Percentiles rank a stretch among this genome's conserved stretches.
These are phyloP conservation scores for Priceomyces medius DNA, from an alignment of 805 yeast genomes.

Conservation along the genomic window DNA sequence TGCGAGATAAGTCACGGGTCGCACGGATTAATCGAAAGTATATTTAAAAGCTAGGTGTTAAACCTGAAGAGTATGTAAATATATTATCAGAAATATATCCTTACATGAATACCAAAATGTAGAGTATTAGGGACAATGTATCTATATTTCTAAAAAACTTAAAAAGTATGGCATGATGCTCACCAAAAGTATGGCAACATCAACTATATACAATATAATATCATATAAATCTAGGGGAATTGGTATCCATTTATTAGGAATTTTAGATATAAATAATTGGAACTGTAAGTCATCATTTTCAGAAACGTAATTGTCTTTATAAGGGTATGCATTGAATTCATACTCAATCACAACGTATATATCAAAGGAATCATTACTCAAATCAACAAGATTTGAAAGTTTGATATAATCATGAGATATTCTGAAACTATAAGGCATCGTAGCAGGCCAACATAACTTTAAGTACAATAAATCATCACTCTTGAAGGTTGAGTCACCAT, in stretches of 20 bases:
- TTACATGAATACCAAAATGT: no score
- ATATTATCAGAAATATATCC: no score
- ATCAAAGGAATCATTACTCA: constrained; percentile 14
- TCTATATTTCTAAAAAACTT: no score
- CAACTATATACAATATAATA: constrained; percentile 26
- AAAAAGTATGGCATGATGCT: not conserved
- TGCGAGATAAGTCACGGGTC: no score
- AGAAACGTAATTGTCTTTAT: constrained; percentile 8
- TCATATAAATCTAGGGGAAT: constrained; percentile 34
- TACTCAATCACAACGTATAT: constrained; percentile 24
- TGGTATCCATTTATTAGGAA: constrained; percentile 27
- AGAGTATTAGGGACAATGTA: no score
- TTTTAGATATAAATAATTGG: constrained; percentile 25
- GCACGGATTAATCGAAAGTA: no score
- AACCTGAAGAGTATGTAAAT: no score
- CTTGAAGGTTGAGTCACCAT: constrained; percentile 22
- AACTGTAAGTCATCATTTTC: constrained; percentile 15
- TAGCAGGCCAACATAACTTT: constrained; percentile 41
- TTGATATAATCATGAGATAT: constrained; percentile 23
- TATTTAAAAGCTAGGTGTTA: no score
- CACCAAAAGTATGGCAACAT: constrained; percentile 17
- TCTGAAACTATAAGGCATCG: constrained; percentile 23
- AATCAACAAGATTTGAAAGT: constrained; percentile 10
- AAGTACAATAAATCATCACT: constrained; percentile 26
- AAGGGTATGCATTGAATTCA: constrained; percentile 21